These are phyloP conservation scores for Metschnikowia cubensis DNA, from an alignment of 805 yeast species.

Conservation along the genomic window DNA sequence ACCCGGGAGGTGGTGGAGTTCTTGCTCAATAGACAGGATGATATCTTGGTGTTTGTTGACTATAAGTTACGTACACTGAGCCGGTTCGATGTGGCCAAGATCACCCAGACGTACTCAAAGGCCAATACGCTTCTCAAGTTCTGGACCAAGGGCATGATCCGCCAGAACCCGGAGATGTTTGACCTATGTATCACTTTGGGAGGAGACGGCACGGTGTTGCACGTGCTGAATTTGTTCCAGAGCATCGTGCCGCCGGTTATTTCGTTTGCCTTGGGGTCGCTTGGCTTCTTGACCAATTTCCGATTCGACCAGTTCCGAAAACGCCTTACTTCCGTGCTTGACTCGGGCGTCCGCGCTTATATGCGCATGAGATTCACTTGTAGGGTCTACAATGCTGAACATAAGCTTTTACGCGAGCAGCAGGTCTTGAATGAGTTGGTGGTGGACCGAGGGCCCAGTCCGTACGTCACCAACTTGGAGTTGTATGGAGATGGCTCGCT, in stretches of 20 bases:
- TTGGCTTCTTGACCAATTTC: conserved; percentile 64
- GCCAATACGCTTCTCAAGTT: conserved; percentile 48
- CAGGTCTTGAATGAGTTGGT: conserved; percentile 89
- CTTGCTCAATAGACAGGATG: conserved; percentile 45
- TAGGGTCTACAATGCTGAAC: conserved; percentile 52
- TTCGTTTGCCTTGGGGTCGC: conserved; percentile 41
- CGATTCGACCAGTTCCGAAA: conserved; percentile 68
- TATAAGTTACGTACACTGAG: conserved; percentile 55
- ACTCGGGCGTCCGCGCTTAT: conserved; percentile 68
- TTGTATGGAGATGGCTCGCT: conserved; percentile 82
- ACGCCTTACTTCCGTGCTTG: conserved; percentile 53
- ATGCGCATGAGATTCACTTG: conserved; percentile 87
- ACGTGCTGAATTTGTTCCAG: conserved; percentile 41
- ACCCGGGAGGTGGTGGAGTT: conserved; percentile 80
- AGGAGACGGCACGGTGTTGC: conserved; percentile 45
- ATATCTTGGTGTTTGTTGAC: conserved; percentile 66
- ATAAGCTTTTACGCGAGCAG: conserved; percentile 56
- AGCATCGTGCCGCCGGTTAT: conserved; percentile 46
- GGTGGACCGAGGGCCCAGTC: conserved; percentile 90
- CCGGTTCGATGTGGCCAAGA: conserved; percentile 56
- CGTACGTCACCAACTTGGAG: conserved; percentile 86
- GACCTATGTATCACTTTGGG: conserved; percentile 44
- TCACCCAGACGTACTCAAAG: conserved; percentile 46
- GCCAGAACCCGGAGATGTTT: conserved; percentile 38
- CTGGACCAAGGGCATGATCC: conserved; percentile 65